Evolutionary conservation across 169 alveolate species (phyloP), one percentile per base, ranked within the genome.

Genomic region (Plasmodium gonderi): DNA sequence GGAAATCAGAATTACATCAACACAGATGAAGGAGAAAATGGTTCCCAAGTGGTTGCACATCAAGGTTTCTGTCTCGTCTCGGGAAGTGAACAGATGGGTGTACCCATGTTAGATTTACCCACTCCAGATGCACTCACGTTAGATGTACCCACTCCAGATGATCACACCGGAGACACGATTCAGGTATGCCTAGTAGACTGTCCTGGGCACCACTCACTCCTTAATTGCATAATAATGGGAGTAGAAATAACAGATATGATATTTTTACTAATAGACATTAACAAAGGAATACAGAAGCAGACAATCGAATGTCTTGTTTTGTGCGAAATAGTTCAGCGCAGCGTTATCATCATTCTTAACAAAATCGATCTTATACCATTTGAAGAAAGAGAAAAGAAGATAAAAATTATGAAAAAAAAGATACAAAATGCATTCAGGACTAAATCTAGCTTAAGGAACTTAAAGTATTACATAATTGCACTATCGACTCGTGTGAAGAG

Each of bases 181-280:
- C 97, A 97, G 91, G 90, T 98, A 65, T 97, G 99, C 14, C 92
- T 98, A 54, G 99, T 98, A 8, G 99, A 98, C 95, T 98, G 99
- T 64, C 99, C 99, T 9, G 99, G 99, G 1, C 99, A 98, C 92
- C 99, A 99, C 20, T 96, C 98, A n/a, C 89, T 97, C 51, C 95
- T 98, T 69, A 96, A 97, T 81, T 97, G 98, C 4, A 96, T 98
- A 20, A 96, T 98, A 40, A 98, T 98, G 72, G 99, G 99, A 20
- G 98, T 99, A 9, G 96, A 97, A 9, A 97, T 97, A 49, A 97
- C 98, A 17, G 99, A 98, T 92, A 80, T 95, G 45, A 96, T 97
- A 96, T 95, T 98, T 67, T 89, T 98, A 79, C 98, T 98, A 1
- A 94, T 98, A 42, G 99, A 97, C 89, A 96, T 97, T 3, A 91